Conservation (phyloP, 441 rosid genomes). For the Pelargonium citronellum region DNA sequence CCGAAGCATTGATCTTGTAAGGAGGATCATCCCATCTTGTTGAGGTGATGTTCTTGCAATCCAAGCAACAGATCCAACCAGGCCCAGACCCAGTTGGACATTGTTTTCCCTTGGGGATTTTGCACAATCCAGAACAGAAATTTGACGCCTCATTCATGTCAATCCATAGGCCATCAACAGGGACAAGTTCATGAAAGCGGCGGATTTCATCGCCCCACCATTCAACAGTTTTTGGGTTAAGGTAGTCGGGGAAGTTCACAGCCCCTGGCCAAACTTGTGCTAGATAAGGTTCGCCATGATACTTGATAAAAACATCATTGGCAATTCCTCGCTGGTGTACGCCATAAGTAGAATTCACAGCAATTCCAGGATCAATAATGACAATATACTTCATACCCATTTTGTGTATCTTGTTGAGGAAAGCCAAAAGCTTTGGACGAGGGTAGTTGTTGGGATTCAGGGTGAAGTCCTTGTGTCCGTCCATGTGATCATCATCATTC, state of each 20-base stretch:
- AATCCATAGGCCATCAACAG: slow-evolving; percentile 87
- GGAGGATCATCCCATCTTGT: slow-evolving; percentile 96
- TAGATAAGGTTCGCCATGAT: slow-evolving; percentile 67
- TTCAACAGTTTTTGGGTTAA: slow-evolving; percentile 75
- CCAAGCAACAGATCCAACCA: slow-evolving; percentile 94
- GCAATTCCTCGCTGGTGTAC: slow-evolving; percentile 70
- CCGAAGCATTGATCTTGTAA: slow-evolving; percentile 89
- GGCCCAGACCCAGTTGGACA: slow-evolving; percentile 86
- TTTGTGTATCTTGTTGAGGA: slow-evolving; percentile 69
- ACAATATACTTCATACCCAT: slow-evolving; percentile 92
- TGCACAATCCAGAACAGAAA: slow-evolving; percentile 75
- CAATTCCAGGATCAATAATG: slow-evolving; percentile 91
- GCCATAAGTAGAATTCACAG: slow-evolving; percentile 69
- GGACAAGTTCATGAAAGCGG: slow-evolving; percentile 86
- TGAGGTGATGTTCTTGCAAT: slow-evolving; percentile 81
- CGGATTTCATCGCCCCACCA: slow-evolving; percentile 95
- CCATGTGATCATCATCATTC: slow-evolving; percentile 99
- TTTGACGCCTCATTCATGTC: slow-evolving; percentile 97
- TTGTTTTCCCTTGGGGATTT: slow-evolving; percentile 52
- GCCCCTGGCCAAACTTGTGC: slow-evolving; percentile 99
- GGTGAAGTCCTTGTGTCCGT: slow-evolving; percentile 84
- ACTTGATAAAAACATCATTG: slow-evolving; percentile 82
- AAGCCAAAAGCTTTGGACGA: slow-evolving; percentile 69
- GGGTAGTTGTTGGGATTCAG: slow-evolving; percentile 60
- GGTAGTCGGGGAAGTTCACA: slow-evolving; percentile 87